Evolutionary conservation across 2,329 filamentous ascomycete genomes (phyloP).

Genomic region (Fusarium sp.): DNA sequence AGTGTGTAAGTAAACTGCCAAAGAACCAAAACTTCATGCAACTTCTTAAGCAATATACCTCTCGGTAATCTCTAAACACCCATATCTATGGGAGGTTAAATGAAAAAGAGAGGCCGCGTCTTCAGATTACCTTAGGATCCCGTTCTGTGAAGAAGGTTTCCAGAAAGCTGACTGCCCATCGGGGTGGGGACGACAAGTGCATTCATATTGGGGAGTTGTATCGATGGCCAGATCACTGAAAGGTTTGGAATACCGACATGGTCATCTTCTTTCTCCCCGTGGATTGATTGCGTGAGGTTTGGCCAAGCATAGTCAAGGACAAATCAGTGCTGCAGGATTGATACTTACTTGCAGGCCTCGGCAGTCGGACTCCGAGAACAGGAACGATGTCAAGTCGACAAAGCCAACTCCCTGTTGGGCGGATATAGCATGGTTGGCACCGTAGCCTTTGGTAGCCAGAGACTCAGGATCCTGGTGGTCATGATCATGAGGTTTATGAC

Average conservation of each 20-base stretch:
- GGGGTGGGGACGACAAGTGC: constrained; percentile 36
- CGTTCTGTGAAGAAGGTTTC: constrained; percentile 54
- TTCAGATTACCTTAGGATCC: constrained; percentile 50
- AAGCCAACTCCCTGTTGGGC: constrained; percentile 75
- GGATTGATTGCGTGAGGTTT: not conserved
- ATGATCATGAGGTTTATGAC: constrained; percentile 84
- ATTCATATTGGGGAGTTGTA: constrained; percentile 73
- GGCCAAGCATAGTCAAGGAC: constrained; percentile 2
- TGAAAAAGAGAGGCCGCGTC: constrained; percentile 54
- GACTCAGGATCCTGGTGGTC: constrained; percentile 55
- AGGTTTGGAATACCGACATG: constrained; percentile 55
- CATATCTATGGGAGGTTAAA: constrained; percentile 57
- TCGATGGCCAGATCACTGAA: constrained; percentile 70
- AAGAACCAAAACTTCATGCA: constrained; percentile 6
- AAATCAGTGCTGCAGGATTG: constrained; percentile 19
- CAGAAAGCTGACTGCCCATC: constrained; percentile 34
- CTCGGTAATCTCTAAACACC: constrained; percentile 57
- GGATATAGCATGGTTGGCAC: constrained; percentile 78
- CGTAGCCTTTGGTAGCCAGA: constrained; percentile 77
- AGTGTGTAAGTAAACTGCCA: constrained; percentile 37
- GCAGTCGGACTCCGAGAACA: constrained; percentile 76
- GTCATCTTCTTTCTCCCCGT: constrained; percentile 69
- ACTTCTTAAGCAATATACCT: constrained; percentile 53
- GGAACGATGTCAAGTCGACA: constrained; percentile 81
- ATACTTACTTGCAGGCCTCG: constrained; percentile 50